These are phyloP conservation scores for Melanomma pulvis-pyrius DNA, from an alignment of 495 filamentous ascomycete species.

Conservation along the genomic window DNA sequence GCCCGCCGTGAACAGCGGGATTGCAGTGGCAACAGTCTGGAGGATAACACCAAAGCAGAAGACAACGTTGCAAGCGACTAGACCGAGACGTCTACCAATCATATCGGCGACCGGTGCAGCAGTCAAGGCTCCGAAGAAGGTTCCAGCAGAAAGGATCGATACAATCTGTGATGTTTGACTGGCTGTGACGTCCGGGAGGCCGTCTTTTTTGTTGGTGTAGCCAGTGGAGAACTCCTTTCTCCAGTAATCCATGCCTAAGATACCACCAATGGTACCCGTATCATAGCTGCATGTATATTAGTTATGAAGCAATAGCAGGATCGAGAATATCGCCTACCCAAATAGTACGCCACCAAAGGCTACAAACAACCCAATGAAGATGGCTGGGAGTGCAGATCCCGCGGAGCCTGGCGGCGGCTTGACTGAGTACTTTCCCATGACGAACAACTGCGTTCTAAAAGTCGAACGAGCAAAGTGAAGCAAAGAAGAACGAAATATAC, in stretches of 20 bases:
- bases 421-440: conserved; percentile 45
- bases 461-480: not conserved
- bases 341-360: conserved; percentile 87
- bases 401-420: conserved; percentile 55
- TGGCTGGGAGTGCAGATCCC: conserved; percentile 65
- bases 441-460: not conserved
- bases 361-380: conserved; percentile 83
- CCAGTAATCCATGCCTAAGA: conserved; percentile 79
- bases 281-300: conserved; percentile 61
- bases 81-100: conserved; percentile 71
- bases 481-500: not conserved
- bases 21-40: conserved; percentile 63
- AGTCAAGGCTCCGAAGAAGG: conserved; percentile 80
- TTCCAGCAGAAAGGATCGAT: conserved; percentile 82
- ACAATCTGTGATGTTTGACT: conserved; percentile 64
- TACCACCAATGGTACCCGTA: conserved; percentile 84
- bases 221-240: conserved; percentile 69
- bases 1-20: conserved; percentile 46
- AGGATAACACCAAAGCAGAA: conserved; percentile 81
- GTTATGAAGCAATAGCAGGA: not conserved
- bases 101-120: conserved; percentile 71
- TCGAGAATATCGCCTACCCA: conserved; percentile 58
- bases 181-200: conserved; percentile 56
- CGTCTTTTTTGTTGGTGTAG: conserved; percentile 41
- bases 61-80: conserved; percentile 62